Conservation (phyloP, 352 stramenopile genomes). For the Pythium aristosporum region DNA sequence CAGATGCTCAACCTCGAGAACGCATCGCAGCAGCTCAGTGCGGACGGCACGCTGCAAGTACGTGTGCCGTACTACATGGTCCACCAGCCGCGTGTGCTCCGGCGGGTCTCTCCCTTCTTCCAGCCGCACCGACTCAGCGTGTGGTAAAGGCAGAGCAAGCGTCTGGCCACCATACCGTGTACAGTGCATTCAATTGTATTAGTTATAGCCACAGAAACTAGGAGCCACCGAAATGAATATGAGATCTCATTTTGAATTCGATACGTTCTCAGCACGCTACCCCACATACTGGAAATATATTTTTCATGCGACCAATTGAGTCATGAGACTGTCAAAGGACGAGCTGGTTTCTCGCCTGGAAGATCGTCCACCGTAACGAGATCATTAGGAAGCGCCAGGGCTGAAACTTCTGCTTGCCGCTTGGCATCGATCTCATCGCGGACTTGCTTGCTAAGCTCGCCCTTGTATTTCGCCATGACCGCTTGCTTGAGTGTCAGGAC, state of each 20-base stretch:
- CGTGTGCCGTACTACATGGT: slow-evolving; percentile 50
- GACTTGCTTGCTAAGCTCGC: slow-evolving; percentile 6
- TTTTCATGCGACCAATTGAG: neutral
- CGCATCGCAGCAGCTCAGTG: slow-evolving; percentile 45
- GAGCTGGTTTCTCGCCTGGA: neutral
- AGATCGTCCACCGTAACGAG: neutral
- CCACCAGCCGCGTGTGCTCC: slow-evolving; percentile 31
- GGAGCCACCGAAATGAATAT: no score
- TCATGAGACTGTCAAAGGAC: neutral
- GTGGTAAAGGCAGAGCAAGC: slow-evolving; percentile 11
- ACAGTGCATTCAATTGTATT: neutral
- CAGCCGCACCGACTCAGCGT: slow-evolving; percentile 19
- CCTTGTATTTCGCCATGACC: slow-evolving; percentile 18
- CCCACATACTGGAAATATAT: neutral
- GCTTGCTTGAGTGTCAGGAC: slow-evolving; percentile 18
- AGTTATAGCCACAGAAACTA: no score
- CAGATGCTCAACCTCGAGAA: slow-evolving; percentile 49
- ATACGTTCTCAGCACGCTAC: neutral
- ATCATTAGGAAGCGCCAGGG: neutral
- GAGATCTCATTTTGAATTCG: no score
- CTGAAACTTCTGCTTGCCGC: neutral
- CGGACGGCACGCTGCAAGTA: slow-evolving; percentile 55
- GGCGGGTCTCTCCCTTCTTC: slow-evolving; percentile 33
- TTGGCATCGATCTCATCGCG: slow-evolving; percentile 1
- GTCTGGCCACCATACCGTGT: neutral